Evolutionary conservation across 2,329 filamentous ascomycete species (phyloP).

Genomic region (Fusarium sublunatum): DNA sequence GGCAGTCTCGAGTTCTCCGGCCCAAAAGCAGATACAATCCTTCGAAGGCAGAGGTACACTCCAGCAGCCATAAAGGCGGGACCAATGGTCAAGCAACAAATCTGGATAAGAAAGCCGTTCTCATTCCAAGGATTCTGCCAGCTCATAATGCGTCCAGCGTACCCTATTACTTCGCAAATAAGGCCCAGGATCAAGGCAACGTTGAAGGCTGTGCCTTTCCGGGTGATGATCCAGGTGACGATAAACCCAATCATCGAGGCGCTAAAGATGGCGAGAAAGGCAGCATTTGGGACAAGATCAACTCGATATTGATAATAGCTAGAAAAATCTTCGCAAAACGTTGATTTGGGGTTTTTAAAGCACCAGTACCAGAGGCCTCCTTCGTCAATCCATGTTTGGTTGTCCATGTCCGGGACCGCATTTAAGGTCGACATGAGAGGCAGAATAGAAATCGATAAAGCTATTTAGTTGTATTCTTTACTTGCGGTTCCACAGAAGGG

Average conservation of each 20-base stretch:
- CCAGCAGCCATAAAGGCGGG: conserved; percentile 73
- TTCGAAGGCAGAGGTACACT: conserved; percentile 70
- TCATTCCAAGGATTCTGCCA: conserved; percentile 64
- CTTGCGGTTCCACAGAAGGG: too few species aligned
- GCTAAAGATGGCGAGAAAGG: conserved; percentile 63
- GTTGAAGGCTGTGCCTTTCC: conserved; percentile 62
- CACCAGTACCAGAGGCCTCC: conserved; percentile 44
- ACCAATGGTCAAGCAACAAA: conserved; percentile 71
- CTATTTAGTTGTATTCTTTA: neutral
- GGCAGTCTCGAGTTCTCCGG: conserved; percentile 60
- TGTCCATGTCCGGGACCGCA: conserved; percentile 30
- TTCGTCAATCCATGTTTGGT: conserved; percentile 37
- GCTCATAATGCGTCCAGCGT: conserved; percentile 67
- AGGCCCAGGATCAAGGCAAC: conserved; percentile 66
- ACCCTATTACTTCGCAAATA: conserved; percentile 68
- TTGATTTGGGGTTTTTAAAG: conserved; percentile 42
- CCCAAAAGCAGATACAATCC: conserved; percentile 61
- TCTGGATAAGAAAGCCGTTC: conserved; percentile 65
- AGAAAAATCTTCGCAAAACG: conserved; percentile 48
- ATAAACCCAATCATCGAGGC: conserved; percentile 57
- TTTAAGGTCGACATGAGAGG: conserved; percentile 11
- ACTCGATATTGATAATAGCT: conserved; percentile 64
- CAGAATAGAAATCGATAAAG: neutral
- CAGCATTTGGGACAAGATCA: conserved; percentile 61
- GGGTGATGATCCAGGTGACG: conserved; percentile 55